Conservation (phyloP, 768 basidiomycete genomes). For the Asterophora parasitica region DNA sequence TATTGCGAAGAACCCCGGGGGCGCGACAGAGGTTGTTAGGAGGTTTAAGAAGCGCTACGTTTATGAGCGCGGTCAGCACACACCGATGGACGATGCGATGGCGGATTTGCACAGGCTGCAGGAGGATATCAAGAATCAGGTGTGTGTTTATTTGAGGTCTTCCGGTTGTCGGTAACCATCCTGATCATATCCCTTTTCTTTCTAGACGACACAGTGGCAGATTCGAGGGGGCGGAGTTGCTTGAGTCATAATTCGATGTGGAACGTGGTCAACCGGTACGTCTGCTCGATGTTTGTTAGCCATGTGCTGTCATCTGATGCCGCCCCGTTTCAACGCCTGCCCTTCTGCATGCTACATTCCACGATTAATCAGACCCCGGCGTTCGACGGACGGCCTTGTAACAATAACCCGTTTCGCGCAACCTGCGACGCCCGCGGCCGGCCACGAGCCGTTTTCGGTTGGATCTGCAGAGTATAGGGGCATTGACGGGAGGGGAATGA, state of each 20-base stretch:
- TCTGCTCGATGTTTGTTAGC: no score
- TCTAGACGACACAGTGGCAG: neutral
- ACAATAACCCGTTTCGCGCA: no score
- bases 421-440: no score
- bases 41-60: conserved; percentile 16
- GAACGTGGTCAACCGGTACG: neutral
- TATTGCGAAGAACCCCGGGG: conserved; percentile 20
- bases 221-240: neutral
- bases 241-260: neutral
- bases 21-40: conserved; percentile 26
- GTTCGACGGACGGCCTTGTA: no score
- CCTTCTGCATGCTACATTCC: neutral
- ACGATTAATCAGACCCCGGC: no score
- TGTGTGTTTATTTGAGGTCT: neutral
- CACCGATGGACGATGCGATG: conserved; percentile 7
- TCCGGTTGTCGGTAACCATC: neutral
- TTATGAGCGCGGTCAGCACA: conserved; percentile 22
- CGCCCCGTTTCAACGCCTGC: neutral
- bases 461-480: no score
- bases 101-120: neutral
- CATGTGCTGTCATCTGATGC: no score
- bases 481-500: no score
- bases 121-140: neutral
- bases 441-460: no score
- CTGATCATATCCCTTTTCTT: neutral